Percentiles rank a stretch among this genome's conserved stretches.
phyloP scores from a whole-genome alignment of 192 early-diverging fungal species.

The Spizellomyces punctatus region DNA sequence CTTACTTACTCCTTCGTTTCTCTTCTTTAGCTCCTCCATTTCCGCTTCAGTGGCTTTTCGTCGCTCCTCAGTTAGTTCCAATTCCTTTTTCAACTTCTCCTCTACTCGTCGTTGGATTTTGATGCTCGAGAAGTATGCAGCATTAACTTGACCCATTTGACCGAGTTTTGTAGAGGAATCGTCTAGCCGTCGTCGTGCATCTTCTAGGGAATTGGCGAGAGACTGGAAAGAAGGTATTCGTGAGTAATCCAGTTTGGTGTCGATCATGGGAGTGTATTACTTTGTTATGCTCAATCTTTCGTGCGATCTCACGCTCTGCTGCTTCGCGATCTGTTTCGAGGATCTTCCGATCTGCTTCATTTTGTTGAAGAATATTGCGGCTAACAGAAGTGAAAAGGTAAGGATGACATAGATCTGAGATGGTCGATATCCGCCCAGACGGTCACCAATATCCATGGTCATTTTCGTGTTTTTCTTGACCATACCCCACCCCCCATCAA shows the following conservation, averaged over 20 bases:
- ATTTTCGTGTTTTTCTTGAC: too few species aligned
- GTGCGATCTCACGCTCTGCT: constrained; percentile 31
- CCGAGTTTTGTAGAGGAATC: constrained; percentile 33
- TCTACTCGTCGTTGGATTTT: constrained; percentile 55
- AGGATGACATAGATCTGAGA: not conserved
- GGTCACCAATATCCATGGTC: too few species aligned
- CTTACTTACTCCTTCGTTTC: constrained; percentile 34
- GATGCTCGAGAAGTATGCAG: constrained; percentile 46
- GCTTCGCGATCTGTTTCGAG: constrained; percentile 40
- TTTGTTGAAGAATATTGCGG: constrained; percentile 22
- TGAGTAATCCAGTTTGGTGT: not conserved
- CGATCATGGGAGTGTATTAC: not conserved
- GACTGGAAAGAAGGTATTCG: constrained; percentile 13
- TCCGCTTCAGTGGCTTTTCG: constrained; percentile 36
- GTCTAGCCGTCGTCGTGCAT: constrained; percentile 32
- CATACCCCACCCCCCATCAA: not conserved
- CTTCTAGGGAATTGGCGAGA: constrained; percentile 20
- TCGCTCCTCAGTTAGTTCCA: constrained; percentile 28
- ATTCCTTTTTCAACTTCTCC: constrained; percentile 51
- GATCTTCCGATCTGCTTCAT: constrained; percentile 17
- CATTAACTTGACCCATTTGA: constrained; percentile 49
- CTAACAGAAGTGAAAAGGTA: not conserved
- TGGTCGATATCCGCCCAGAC: too few species aligned
- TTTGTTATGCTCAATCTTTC: constrained; percentile 27
- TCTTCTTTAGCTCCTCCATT: constrained; percentile 39